phyloP scores from a whole-genome alignment of 768 basidiomycete genomes.

The Mrakia frigida region DNA sequence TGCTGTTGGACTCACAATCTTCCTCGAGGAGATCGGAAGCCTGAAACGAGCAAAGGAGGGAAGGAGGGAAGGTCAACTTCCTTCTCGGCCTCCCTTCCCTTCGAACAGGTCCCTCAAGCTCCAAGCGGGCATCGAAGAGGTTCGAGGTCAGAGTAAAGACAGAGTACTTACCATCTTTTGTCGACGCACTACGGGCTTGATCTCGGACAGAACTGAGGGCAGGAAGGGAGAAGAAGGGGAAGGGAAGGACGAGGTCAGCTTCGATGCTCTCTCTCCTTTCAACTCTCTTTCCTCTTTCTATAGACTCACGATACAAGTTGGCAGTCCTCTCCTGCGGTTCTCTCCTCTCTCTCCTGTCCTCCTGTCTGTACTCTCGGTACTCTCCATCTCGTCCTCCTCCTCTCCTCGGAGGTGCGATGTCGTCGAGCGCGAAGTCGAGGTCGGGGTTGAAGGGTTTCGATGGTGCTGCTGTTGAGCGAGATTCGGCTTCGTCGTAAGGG shows the following conservation, averaged over 20 bases:
- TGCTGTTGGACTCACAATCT: background rate
- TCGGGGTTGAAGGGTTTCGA: background rate
- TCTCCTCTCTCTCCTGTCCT: background rate
- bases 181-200: background rate
- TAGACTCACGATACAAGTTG: slow-evolving; percentile 7
- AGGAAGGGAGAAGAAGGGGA: background rate
- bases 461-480: background rate
- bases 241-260: slow-evolving; percentile 7
- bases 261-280: background rate
- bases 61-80: background rate
- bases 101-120: background rate
- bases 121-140: background rate
- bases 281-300: background rate
- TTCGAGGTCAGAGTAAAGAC: background rate
- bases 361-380: slow-evolving; percentile 1
- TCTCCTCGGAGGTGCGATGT: background rate
- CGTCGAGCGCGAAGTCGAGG: slow-evolving; percentile 12
- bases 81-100: no score
- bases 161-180: background rate
- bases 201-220: slow-evolving; percentile 1
- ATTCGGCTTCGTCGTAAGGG: slow-evolving; percentile 4
- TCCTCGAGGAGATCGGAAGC: background rate
- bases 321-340: background rate
- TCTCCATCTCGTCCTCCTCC: background rate
- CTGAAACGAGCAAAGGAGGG: background rate